A percentile compares a stretch with the other conserved stretches of the same genome.
These are phyloP conservation scores for Prunus kanzakura DNA, from an alignment of 306 rosid genomes.

Conservation along the genomic window DNA sequence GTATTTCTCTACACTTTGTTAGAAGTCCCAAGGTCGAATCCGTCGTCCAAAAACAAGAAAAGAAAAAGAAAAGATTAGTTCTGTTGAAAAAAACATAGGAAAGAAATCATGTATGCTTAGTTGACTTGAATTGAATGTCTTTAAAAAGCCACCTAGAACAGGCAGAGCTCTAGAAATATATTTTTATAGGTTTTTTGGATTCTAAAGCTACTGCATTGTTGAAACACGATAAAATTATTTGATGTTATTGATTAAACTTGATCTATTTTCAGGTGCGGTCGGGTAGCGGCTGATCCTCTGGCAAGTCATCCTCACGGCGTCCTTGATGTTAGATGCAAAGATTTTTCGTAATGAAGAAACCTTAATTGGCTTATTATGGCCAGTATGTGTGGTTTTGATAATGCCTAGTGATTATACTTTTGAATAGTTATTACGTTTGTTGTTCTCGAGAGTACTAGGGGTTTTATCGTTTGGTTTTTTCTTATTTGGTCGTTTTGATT, in stretches of 20 bases:
- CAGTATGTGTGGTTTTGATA: background rate
- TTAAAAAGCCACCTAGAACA: background rate
- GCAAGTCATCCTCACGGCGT: slow-evolving; percentile 1
- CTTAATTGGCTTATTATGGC: background rate
- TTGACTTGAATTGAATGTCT: background rate
- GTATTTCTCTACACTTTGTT: no score
- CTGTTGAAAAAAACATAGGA: no score
- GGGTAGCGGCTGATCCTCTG: slow-evolving; percentile 43
- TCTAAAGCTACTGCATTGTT: background rate
- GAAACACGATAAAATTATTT: no score
- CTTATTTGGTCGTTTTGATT: background rate
- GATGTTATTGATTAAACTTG: background rate
- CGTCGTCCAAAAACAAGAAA: background rate
- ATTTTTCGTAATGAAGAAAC: background rate
- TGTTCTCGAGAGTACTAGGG: background rate
- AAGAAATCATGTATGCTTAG: background rate
- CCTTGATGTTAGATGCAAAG: background rate
- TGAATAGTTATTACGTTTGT: background rate
- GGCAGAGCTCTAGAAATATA: no score
- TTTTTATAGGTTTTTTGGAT: background rate
- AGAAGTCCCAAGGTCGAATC: no score
- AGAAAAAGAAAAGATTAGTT: no score
- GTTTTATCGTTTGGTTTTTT: background rate
- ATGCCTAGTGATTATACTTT: background rate
- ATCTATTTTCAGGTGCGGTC: slow-evolving; percentile 59